Base-by-base conservation (phyloP, 2,329 filamentous ascomycete genomes). In the Lecanoromycetidae sp. region DNA sequence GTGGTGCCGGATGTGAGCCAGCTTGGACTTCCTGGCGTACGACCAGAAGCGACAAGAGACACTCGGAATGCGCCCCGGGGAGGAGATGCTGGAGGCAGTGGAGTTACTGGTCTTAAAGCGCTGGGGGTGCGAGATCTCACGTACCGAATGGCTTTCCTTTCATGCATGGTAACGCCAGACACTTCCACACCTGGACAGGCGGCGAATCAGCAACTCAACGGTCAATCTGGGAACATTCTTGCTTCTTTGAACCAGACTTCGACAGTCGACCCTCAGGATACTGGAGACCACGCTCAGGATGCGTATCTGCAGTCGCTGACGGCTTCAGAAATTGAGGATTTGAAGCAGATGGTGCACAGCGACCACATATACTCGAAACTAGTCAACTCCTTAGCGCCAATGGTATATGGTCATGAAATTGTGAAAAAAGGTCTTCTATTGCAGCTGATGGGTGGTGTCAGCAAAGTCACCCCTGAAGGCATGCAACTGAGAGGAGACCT, bases 1-100 rank as follows among this genome's bases (percentile, higher is more conserved):
- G 91, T 98, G 15, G 87, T 98, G 27, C 91, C 91, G 0, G 91
- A 98, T 63, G 87, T 98, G 51, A 94, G 87, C 60, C 91, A 96
- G 63, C 77, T 98, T 48, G 83, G 88, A 32, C 78, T 96, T 25
- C 91, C 91, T 2, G 91, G 91, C 39, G 74, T 87, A 20, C 75
- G 83, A 47, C 83, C 87, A 13, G 87, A 87, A 51, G 85, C 88
- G 17, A 78, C 90, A 30, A 79, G 90, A 51, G 90, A 96, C 59
- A 87, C 85, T 52, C 76, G 79, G 41, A 82, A 82, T 56, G 76
- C 79, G 2, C 70, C 75, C 41, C 79, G 87, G 50, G 82, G 80
- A 47, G 80, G 77, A 43, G 90, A 94, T 57, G 85, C 76, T 12
- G 88, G 88, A 17, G 87, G 87, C 20, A 82, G 74, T 50, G 91